Conservation (phyloP, 2,329 filamentous ascomycete species). For the Microcyclospora tardicrescens region DNA sequence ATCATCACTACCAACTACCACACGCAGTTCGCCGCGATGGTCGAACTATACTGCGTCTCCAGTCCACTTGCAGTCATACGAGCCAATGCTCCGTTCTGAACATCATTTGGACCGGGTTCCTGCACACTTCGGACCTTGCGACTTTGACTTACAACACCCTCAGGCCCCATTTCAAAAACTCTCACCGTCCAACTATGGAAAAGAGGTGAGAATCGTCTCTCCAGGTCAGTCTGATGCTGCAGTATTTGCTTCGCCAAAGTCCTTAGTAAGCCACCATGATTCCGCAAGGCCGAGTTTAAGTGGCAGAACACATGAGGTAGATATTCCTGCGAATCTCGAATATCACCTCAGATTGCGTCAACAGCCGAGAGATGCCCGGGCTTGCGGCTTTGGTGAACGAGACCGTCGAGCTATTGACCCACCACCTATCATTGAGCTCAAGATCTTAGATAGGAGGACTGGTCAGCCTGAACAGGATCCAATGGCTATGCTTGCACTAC, state of each 20-base stretch:
- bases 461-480: constrained; percentile 46
- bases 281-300: constrained; percentile 2
- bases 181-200: too few relatives aligned
- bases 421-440: constrained; percentile 66
- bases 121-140: too few relatives aligned
- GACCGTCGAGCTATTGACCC: constrained; percentile 74
- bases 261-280: background rate
- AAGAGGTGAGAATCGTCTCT: too few relatives aligned
- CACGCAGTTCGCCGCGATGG: too few relatives aligned
- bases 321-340: constrained; percentile 10
- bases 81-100: too few relatives aligned
- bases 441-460: constrained; percentile 46
- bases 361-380: constrained; percentile 63
- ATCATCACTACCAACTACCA: too few relatives aligned
- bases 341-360: constrained; percentile 54
- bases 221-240: too few relatives aligned
- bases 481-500: constrained; percentile 47
- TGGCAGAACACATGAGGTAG: background rate
- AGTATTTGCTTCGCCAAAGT: background rate
- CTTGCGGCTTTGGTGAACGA: constrained; percentile 71
- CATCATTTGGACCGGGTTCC: too few relatives aligned
- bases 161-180: too few relatives aligned
- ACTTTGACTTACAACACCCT: too few relatives aligned
- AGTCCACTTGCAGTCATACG: too few relatives aligned
- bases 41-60: too few relatives aligned